Evolutionary conservation across 2,329 filamentous ascomycete species (phyloP), one percentile per base, ranked within the genome.

Genomic region (Hymenoscyphus scutula): DNA sequence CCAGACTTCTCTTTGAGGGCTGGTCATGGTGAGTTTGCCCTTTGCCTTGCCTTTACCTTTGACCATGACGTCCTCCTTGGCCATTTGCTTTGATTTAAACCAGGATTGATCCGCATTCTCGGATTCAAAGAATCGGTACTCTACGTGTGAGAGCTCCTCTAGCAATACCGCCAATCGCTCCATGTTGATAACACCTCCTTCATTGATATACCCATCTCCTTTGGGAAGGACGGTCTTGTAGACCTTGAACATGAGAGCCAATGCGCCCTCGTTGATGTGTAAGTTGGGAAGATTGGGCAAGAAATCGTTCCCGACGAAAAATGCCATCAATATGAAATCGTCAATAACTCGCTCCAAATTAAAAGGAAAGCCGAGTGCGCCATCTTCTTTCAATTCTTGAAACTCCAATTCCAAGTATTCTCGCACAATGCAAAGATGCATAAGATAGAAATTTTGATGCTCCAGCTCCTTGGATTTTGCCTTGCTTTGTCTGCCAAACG

Each of bases 221-320:
- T 89, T 87, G 7, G 93, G 93, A 64, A 99, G 80, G 41, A 97
- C 87, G 56, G 89, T 84, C 77, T 98, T 98, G 82, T 99, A 99
- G 64, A 97, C 87, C 73, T 90, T 89, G 76, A 99, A 99, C 95
- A 99, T 99, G 74, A 95, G 89, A 27, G 94, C 91, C 76, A 99
- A 80, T 25, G 96, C 95, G 68, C 95, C 96, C 77, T 99, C 96
- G 77, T 99, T 99, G 77, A 99, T 99, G 77, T 99, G 95, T 68
- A 99, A 79, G 73, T 96, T 91, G 5, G 96, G 96, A 63, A 99
- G 82, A 77, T 99, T 97, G 2, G 95, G 95, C 76, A 99, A 84
- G 79, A 99, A 99, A 84, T 99, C 95, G 77, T 99, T 99, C 74
- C 95, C 95, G 72, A 99, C 92, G 76, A 99, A 99, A 80, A 99